Evolutionary conservation across 2,329 filamentous ascomycete species (phyloP).

Genomic region (Trichoderma hamatum): DNA sequence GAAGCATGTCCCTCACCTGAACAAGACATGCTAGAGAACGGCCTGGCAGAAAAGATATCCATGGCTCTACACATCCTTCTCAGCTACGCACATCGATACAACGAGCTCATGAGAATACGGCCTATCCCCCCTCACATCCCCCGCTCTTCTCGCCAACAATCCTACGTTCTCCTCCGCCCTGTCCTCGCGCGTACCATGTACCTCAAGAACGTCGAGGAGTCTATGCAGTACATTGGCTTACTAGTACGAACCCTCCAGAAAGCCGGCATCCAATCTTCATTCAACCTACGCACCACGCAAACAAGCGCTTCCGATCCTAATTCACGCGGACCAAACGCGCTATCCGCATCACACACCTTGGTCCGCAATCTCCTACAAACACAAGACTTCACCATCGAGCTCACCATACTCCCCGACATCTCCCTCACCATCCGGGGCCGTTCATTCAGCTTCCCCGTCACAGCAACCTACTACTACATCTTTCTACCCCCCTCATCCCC

Average conservation of each 20-base stretch:
- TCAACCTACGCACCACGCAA: slow-evolving; percentile 47
- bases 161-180: slow-evolving; percentile 55
- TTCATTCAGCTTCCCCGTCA: slow-evolving; percentile 49
- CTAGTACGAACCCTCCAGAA: slow-evolving; percentile 50
- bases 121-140: slow-evolving; percentile 48
- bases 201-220: slow-evolving; percentile 45
- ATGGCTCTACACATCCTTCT: slow-evolving; percentile 76
- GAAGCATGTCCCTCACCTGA: slow-evolving; percentile 43
- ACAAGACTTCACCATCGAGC: slow-evolving; percentile 47
- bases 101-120: slow-evolving; percentile 68
- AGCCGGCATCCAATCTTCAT: slow-evolving; percentile 50
- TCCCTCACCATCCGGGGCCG: slow-evolving; percentile 49
- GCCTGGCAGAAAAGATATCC: slow-evolving; percentile 66
- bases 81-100: slow-evolving; percentile 76
- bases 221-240: slow-evolving; percentile 48
- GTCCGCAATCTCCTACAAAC: slow-evolving; percentile 48
- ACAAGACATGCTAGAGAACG: slow-evolving; percentile 46
- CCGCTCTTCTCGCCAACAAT: slow-evolving; percentile 44
- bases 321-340: slow-evolving; percentile 41
- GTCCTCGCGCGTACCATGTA: slow-evolving; percentile 55
- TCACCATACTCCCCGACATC: slow-evolving; percentile 50
- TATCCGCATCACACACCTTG: slow-evolving; percentile 49
- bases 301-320: slow-evolving; percentile 36
- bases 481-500: slow-evolving; percentile 43
- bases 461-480: slow-evolving; percentile 51